Evolutionary conservation across 177 flowering plant species (phyloP).

Genomic region (Vitis hybrid): DNA sequence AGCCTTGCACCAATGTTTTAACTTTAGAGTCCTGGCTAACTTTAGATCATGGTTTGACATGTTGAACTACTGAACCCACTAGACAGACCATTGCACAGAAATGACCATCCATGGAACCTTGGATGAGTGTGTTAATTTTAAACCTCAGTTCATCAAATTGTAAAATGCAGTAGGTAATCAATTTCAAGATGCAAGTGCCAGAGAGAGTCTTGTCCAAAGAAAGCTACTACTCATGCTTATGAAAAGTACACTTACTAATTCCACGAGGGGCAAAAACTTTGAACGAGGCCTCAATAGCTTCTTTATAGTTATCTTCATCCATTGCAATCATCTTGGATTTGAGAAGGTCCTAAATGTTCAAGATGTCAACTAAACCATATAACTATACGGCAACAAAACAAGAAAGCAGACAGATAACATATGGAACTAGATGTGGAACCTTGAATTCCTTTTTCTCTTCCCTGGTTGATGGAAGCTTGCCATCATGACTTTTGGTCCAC

Average conservation of each 20-base stretch:
- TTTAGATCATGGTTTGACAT: no score
- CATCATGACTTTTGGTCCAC: slow-evolving; percentile 72
- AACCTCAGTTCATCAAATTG: no score
- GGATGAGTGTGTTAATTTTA: no score
- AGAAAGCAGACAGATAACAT: slow-evolving; percentile 1
- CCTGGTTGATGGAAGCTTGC: slow-evolving; percentile 77
- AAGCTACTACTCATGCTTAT: not conserved
- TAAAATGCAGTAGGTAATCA: not conserved
- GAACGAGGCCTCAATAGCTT: slow-evolving; percentile 92
- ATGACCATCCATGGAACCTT: no score
- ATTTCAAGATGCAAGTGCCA: not conserved
- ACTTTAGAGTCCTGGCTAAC: not conserved
- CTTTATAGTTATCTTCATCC: slow-evolving; percentile 97
- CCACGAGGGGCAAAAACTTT: slow-evolving; percentile 84
- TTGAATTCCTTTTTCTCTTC: slow-evolving; percentile 91
- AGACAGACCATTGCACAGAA: no score
- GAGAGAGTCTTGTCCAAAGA: not conserved
- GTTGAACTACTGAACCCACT: no score
- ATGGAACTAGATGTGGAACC: slow-evolving; percentile 38
- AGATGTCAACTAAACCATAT: slow-evolving; percentile 11
- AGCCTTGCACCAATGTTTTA: not conserved
- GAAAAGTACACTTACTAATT: slow-evolving; percentile 58
- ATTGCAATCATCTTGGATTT: slow-evolving; percentile 62
- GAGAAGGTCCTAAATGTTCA: slow-evolving; percentile 57
- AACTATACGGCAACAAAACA: not conserved